Base-by-base conservation (phyloP, 192 early-diverging fungal genomes). In the Backusella luteola region DNA sequence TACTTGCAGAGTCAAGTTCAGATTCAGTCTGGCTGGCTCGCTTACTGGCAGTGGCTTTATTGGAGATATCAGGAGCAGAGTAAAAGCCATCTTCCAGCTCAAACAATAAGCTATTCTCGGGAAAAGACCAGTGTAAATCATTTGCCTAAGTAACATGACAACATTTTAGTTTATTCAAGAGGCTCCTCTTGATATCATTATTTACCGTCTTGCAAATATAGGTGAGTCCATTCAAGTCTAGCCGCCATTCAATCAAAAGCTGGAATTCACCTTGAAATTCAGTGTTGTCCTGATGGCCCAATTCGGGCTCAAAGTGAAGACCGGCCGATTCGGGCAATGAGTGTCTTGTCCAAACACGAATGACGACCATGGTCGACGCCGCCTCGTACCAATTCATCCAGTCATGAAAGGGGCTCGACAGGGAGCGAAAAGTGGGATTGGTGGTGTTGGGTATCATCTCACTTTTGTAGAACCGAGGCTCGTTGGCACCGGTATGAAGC, bases 1-100 rank as follows among this genome's bases (percentile, higher is more conserved):
- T 21, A 77, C 69, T 71, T 35, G 23, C 26, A 72, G 29, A 12
- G 17, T n/a, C 46, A 38, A 41, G 23, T 19, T 53, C 38, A 66
- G 44, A 67, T 72, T 73, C 69, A 3, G 71, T 7, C 23, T 67
- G 6, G 53, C 53, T 67, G 17, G 9, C 49, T 56, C 49, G 75
- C 71, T 52, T 78, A 73, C 59, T 78, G 19, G 52, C 36, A 8
- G 32, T 59, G 21, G 23, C 39, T 29, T 78, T 75, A 46, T 46
- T 79, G 34, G 34, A 66, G 14, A 84, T 79, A 39, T 88, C 87
- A 0, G 87, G 80, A 17, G 85, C 82, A 14, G 85, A 84, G 67
- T 88, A 88, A 67, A 81, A 86, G 0, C 87, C 87, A 76, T 85
- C 79, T 1, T 83, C 73, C 7, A 88, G 77, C 49, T 80, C 81